These are phyloP conservation scores for Suillus occidentalis DNA, from an alignment of 768 basidiomycete species.

Conservation along the genomic window DNA sequence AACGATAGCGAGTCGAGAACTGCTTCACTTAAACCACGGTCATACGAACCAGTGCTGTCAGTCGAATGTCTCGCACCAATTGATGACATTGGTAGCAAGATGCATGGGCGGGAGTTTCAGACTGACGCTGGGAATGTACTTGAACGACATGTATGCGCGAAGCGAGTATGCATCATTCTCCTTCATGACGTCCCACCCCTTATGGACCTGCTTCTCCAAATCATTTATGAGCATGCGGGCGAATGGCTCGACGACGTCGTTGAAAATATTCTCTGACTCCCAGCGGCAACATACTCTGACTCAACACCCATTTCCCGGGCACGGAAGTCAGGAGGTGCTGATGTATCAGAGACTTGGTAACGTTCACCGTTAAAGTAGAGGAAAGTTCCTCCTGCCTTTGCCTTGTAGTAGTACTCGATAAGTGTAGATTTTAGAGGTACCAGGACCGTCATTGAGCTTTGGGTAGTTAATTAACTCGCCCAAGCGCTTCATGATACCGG, in stretches of 20 bases:
- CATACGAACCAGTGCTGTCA: slow-evolving; percentile 32
- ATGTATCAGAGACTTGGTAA: background rate
- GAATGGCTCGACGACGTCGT: slow-evolving; percentile 21
- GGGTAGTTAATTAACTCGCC: slow-evolving; percentile 31
- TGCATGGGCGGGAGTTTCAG: background rate
- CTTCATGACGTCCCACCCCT: slow-evolving; percentile 26
- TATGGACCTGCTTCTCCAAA: slow-evolving; percentile 12
- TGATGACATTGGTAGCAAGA: background rate
- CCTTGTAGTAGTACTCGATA: slow-evolving; percentile 19
- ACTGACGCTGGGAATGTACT: slow-evolving; percentile 3
- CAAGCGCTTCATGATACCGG: slow-evolving; percentile 31
- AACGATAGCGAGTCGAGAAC: slow-evolving; percentile 34
- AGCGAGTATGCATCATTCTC: slow-evolving; percentile 27
- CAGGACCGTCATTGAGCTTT: slow-evolving; percentile 21
- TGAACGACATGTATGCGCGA: slow-evolving; percentile 20
- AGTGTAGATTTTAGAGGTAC: slow-evolving; percentile 20
- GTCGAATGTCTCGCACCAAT: slow-evolving; percentile 31
- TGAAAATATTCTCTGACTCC: slow-evolving; percentile 20
- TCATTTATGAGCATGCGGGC: slow-evolving; percentile 19
- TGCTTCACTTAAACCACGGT: slow-evolving; percentile 35
- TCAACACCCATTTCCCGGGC: slow-evolving; percentile 11
- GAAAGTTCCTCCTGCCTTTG: slow-evolving; percentile 21
- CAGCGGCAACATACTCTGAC: slow-evolving; percentile 12
- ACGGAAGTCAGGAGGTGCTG: slow-evolving; percentile 8
- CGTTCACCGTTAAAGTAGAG: slow-evolving; percentile 20